These are phyloP conservation scores for Wickerhamiella spandovensis DNA, from an alignment of 805 yeast species.

Conservation along the genomic window DNA sequence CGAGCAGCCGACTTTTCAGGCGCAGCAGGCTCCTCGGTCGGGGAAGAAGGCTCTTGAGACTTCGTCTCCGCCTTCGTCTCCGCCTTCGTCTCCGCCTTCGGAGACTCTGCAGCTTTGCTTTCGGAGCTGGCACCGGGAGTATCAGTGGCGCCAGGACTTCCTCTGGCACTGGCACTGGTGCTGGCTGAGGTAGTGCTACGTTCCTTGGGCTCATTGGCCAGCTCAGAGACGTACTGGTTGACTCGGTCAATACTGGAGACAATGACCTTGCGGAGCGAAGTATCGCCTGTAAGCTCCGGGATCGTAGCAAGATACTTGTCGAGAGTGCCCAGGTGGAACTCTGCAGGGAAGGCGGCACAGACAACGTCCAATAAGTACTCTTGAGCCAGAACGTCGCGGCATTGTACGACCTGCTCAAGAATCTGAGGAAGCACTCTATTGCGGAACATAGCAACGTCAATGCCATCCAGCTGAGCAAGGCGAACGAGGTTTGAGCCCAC, in stretches of 20 bases:
- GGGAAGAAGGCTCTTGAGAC: no score
- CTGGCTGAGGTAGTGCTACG: slow-evolving; percentile 15
- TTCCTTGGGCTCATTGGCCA: no score
- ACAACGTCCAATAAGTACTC: slow-evolving; percentile 82
- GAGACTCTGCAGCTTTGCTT: no score
- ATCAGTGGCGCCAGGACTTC: no score
- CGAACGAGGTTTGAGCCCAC: slow-evolving; percentile 90
- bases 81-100: slow-evolving; percentile 9
- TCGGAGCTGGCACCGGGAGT: no score
- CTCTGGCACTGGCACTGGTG: slow-evolving; percentile 16
- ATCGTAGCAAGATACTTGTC: slow-evolving; percentile 53
- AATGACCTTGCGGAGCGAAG: slow-evolving; percentile 53
- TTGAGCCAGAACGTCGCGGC: slow-evolving; percentile 85
- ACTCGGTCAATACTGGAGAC: slow-evolving; percentile 55
- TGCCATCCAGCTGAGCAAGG: slow-evolving; percentile 65
- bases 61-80: slow-evolving; percentile 2
- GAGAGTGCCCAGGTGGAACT: slow-evolving; percentile 68
- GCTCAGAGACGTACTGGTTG: slow-evolving; percentile 1
- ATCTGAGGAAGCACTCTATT: slow-evolving; percentile 59
- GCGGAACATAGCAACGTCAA: slow-evolving; percentile 36
- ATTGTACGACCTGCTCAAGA: slow-evolving; percentile 82
- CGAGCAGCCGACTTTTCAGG: no score
- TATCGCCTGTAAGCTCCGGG: slow-evolving; percentile 52
- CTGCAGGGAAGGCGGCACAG: slow-evolving; percentile 89
- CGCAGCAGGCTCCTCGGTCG: no score